Conservation (phyloP, 441 rosid species). For the Brassica hybrid region DNA sequence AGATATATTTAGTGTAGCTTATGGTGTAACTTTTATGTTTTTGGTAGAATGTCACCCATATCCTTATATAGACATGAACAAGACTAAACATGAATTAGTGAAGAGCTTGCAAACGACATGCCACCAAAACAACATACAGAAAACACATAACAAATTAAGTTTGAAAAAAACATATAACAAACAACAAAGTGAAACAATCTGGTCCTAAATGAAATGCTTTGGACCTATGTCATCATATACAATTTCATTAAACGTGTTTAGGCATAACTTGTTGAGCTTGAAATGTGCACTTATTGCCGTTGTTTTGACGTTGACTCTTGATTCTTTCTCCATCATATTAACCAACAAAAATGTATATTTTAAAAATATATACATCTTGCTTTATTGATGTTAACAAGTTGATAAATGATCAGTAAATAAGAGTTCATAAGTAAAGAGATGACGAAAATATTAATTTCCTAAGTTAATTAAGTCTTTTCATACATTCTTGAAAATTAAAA, state of each 20-base stretch:
- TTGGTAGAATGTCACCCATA: not conserved
- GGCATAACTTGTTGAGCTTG: slow-evolving; percentile 37
- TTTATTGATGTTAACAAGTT: not conserved
- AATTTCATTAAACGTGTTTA: slow-evolving; percentile 35
- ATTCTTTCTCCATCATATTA: slow-evolving; percentile 3
- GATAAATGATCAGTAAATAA: not conserved
- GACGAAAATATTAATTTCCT: not conserved
- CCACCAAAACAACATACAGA: slow-evolving; percentile 25
- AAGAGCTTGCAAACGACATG: slow-evolving; percentile 32
- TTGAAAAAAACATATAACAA: not conserved
- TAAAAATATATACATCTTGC: not conserved
- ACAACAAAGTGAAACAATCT: slow-evolving; percentile 17
- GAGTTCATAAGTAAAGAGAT: not conserved
- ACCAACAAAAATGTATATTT: not conserved
- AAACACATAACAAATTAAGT: too few species aligned
- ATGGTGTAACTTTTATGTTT: slow-evolving; percentile 1
- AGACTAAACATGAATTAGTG: not conserved
- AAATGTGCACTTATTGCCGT: slow-evolving; percentile 25
- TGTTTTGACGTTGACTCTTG: slow-evolving; percentile 33
- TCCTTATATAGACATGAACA: not conserved
- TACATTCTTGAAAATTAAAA: too few species aligned
- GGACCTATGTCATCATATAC: slow-evolving; percentile 34
- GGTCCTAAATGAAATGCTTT: slow-evolving; percentile 35
- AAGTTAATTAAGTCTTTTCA: too few species aligned
- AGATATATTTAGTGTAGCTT: not conserved